Base-by-base conservation (phyloP, 352 stramenopile species). In the Globisporangium paroecandrum region DNA sequence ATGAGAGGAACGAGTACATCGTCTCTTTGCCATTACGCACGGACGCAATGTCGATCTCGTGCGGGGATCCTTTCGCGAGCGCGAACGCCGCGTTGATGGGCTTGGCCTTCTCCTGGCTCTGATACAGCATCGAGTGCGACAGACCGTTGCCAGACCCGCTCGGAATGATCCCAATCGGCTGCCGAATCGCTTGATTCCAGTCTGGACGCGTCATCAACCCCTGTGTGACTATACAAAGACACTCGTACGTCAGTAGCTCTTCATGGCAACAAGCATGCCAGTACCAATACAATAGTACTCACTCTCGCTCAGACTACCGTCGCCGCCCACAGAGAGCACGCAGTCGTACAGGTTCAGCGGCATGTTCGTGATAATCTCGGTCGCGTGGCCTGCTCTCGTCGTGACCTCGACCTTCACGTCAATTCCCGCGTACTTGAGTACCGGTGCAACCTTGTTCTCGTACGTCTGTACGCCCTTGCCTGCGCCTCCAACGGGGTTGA, bases 1-100 rank as follows among this genome's bases (percentile, higher is more conserved):
- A 62, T 18, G 83, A 90, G 43, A 96, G 64, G 71, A 96, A 95
- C 43, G 82, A 93, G 77, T 89, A 92, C 65, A 79, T 85, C 25
- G 65, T 78, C 27, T 81, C 74, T 54, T 85, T 89, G 1, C 70
- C 70, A 49, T 90, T 90, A 7, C 80, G 78, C 32, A 89, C 71
- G 6, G 82, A 79, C 29, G 82, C 77, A 60, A 94, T 80, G 51
- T 95, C 87, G 47, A 95, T 70, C 18, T 89, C 74, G 22, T 90
- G 83, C 1, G 79, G 64, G 2, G 73, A 5, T n/a, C 87, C 86
- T 58, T 93, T 93, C 5, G 76, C 86, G 18, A 95, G 71, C 43
- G 87, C 73, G 38, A 79, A 91, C 2, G 81, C 86, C 8, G 82
- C 78, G 61, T 88, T 89, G 32, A 77, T 71, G 0, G 79, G 74